Conservation (phyloP, 1,284 basidiomycete genomes). For the Cryptococcus sp. region DNA sequence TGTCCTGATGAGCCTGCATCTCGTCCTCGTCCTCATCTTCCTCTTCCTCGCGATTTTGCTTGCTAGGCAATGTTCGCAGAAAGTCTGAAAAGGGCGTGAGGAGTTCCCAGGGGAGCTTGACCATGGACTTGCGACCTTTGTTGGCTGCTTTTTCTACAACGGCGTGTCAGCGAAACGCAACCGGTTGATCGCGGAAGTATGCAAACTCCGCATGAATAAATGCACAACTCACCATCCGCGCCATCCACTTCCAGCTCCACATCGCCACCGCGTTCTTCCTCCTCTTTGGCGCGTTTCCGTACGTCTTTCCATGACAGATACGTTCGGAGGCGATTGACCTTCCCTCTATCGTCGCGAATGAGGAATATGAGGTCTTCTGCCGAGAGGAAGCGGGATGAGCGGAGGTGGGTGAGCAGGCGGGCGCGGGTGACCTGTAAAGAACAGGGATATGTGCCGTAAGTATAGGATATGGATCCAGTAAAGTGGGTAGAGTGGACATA, state of each 20-base stretch:
- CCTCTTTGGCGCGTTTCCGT: conserved; percentile 90
- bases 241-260: conserved; percentile 68
- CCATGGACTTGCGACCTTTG: conserved; percentile 89
- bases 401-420: conserved; percentile 74
- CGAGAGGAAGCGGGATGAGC: conserved; percentile 80
- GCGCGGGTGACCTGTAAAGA: conserved; percentile 79
- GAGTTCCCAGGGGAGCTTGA: conserved; percentile 96
- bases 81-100: conserved; percentile 87
- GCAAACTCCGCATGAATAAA: conserved; percentile 53
- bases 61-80: conserved; percentile 56
- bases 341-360: conserved; percentile 90
- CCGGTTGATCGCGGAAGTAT: neutral
- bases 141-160: conserved; percentile 70
- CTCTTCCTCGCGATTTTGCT: conserved; percentile 66
- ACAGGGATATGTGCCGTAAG: neutral
- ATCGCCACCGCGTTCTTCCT: conserved; percentile 56
- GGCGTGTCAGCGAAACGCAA: too few species aligned
- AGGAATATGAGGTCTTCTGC: conserved; percentile 96
- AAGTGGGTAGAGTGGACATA: conserved; percentile 52
- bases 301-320: conserved; percentile 99
- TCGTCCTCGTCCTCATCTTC: conserved; percentile 96
- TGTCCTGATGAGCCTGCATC: conserved; percentile 92
- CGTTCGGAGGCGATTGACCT: conserved; percentile 88
- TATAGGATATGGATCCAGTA: neutral
- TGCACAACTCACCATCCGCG: conserved; percentile 65